Base-by-base conservation (phyloP, 257 asterid genomes). In the Przewalskia tangutica region DNA sequence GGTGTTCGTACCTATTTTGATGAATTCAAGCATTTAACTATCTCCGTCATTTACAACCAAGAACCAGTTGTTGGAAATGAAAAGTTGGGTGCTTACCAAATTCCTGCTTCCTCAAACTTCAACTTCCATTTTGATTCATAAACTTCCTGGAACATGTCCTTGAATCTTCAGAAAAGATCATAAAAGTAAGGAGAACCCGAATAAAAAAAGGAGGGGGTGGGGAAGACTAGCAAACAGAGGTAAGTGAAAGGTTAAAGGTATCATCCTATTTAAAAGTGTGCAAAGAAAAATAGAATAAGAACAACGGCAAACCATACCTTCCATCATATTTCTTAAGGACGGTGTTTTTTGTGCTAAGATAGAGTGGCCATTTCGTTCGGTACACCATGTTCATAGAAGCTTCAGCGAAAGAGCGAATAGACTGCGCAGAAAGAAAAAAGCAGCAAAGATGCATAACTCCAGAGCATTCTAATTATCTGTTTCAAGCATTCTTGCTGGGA, bases 321-420 rank as follows among this genome's bases (percentile, higher is more conserved):
- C 99, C 98, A 81, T 96, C 99, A 86, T 96, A 96, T 85, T 96
- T 96, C 89, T 96, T 96, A 77, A 96, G 94, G 82, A 96, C 94
- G 67, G 99, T 96, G 67, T 96, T 94, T 89, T 96, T 96, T 62
- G 99, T 96, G 91, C 99, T 96, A 83, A 96, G 98, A 88, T 94
- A 96, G 80, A 96, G 88, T 5, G 99, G 99, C 99, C 99, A 96
- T 90, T 94, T 96, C 85, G 94, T 96, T 92, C 84, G 87, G 83
- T 85, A 91, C 8, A 98, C 99, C 56, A 89, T 87, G 89, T 83
- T 93, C 99, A 96, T 94, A 53, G 99, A 96, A 86, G 99, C 93
- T 20, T 96, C 98, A 42, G 97, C 98, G 83, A 96, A 96, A 62
- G 98, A 81, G 82, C 81, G 89, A 82, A 96, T 91, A 18, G 98